Base-by-base conservation (phyloP, 441 rosid species). In the Cnidoscolus chayamansa region DNA sequence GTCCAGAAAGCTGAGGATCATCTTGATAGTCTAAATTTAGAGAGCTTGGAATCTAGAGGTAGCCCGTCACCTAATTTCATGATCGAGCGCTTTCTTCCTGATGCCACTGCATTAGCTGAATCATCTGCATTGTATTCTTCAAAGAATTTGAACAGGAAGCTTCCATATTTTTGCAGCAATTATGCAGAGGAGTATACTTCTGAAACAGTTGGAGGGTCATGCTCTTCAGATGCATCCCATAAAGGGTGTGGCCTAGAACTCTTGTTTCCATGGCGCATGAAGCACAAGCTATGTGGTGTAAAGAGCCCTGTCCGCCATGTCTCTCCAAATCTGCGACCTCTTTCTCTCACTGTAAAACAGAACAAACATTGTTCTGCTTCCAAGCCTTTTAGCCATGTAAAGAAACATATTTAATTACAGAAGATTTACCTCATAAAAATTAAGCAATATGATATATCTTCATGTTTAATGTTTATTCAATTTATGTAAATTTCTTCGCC, bases 51-150 rank as follows among this genome's bases (percentile, higher is more conserved):
- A 74, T 55, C 35, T 0, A 70, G 75, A 13, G 81, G 80, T 3
- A 37, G 57, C 8, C 45, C 79, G 66, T 86, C 90, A 17, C 91
- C 92, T 0, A 90, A 75, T 70, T 92, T 83, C 84, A 92, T 90
- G 81, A 92, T 94, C 10, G 83, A 89, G 71, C 72, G 97, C 58
- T 92, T 94, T 77, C 86, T 92, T 48, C 94, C 93, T 0, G 97
- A 89, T 72, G 97, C 97, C n/a, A 85, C 86, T 13, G 97, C 94
- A 56, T 58, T 91, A 68, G 98, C 97, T 3, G 76, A 83, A 20
- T 76, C 85, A 1, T 84, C 88, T 2, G 72, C 73, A 12, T 54
- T 80, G 16, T 60, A 57, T 48, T 67, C 80, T 31, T 71, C 82
- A 0, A 70, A 45, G 35, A 69, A 76, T 69, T 9, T 63, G 70